These are phyloP conservation scores for Melampsora americana DNA, from an alignment of 1,284 basidiomycete species.

Conservation along the genomic window DNA sequence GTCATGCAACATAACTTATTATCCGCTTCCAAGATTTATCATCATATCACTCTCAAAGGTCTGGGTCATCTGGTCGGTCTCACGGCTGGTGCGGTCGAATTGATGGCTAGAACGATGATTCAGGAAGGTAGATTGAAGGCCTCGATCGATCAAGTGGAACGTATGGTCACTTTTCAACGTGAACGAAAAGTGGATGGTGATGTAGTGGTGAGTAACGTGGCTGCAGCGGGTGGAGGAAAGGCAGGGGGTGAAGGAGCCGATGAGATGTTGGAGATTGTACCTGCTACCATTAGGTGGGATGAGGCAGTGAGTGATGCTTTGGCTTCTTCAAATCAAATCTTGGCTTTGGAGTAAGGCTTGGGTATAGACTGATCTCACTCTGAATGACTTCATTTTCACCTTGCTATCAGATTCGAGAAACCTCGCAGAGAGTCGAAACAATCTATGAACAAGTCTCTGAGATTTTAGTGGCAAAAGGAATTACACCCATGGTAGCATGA, in stretches of 20 bases:
- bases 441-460: conserved; percentile 33
- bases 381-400: background rate
- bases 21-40: conserved; percentile 71
- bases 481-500: background rate
- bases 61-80: conserved; percentile 49
- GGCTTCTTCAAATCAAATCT: background rate
- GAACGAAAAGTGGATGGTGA: conserved; percentile 74
- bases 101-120: conserved; percentile 92
- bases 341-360: background rate
- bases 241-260: background rate
- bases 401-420: conserved; percentile 28
- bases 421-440: conserved; percentile 38
- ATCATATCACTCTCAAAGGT: conserved; percentile 49
- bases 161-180: conserved; percentile 75
- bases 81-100: conserved; percentile 70
- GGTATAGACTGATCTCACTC: background rate
- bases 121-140: conserved; percentile 86
- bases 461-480: background rate
- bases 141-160: conserved; percentile 88
- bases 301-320: conserved; percentile 14
- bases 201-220: conserved; percentile 37
- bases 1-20: conserved; percentile 98
- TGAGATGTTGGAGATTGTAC: conserved; percentile 29
- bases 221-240: conserved; percentile 20
- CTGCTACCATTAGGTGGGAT: conserved; percentile 34